Evolutionary conservation across 257 asterid species (phyloP).

Genomic region (Solanum raphanifolium): DNA sequence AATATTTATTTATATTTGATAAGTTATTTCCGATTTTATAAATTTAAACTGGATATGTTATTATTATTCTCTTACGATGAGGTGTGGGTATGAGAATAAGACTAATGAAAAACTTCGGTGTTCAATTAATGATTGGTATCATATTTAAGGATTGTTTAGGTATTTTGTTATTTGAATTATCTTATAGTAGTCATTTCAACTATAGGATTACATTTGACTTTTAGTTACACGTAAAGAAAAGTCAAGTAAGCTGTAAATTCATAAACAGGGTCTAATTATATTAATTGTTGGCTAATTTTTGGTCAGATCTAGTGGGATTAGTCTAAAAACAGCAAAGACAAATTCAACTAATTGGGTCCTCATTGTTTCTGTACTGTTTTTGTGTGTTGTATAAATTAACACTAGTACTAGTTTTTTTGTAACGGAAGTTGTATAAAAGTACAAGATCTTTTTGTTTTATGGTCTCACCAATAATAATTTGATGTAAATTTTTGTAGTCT

Average conservation of each 20-base stretch:
- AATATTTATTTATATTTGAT: not conserved
- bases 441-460: not conserved
- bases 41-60: not conserved
- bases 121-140: not conserved
- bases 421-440: not conserved
- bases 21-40: not conserved
- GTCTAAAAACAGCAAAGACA: not conserved
- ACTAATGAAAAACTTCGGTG: not conserved
- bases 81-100: not conserved
- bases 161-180: not conserved
- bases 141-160: not conserved
- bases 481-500: not conserved
- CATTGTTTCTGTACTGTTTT: not conserved
- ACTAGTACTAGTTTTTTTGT: not conserved
- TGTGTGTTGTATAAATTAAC: not conserved
- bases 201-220: not conserved
- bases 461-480: not conserved
- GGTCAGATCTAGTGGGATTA: not conserved
- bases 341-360: not conserved
- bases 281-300: not conserved
- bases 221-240: conserved; percentile 6
- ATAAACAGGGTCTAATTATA: not conserved
- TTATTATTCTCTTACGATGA: not conserved
- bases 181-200: not conserved
- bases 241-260: conserved; percentile 1